Percentiles rank a stretch among this genome's conserved stretches.
These are phyloP conservation scores for Cyberlindnera veronae DNA, from an alignment of 805 yeast genomes.

Conservation along the genomic window DNA sequence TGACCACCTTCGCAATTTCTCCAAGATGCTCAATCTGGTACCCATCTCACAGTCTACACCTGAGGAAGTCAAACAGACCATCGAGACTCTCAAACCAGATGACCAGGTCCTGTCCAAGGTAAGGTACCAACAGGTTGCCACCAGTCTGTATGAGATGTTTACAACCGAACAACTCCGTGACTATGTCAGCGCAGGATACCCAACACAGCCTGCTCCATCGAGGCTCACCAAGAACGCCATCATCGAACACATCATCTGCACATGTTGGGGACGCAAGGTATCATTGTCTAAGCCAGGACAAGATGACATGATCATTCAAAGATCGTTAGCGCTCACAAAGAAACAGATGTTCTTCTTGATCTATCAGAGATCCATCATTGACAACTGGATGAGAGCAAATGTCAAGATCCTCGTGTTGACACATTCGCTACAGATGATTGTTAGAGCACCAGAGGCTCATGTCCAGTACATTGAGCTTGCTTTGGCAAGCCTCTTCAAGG, in stretches of 20 bases:
- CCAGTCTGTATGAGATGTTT: slow-evolving; percentile 13
- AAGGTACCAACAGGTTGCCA: slow-evolving; percentile 18
- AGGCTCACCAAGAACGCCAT: slow-evolving; percentile 7
- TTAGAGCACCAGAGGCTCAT: slow-evolving; percentile 22
- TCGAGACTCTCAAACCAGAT: slow-evolving; percentile 17
- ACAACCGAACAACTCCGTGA: slow-evolving; percentile 17
- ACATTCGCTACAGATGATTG: slow-evolving; percentile 20
- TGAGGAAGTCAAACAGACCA: slow-evolving; percentile 7
- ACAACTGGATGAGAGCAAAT: slow-evolving; percentile 26
- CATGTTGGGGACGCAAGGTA: slow-evolving; percentile 19
- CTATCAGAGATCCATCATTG: slow-evolving; percentile 19
- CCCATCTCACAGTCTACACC: slow-evolving; percentile 2
- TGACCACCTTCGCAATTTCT: slow-evolving; percentile 5
- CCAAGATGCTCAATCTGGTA: slow-evolving; percentile 9
- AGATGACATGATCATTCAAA: slow-evolving; percentile 17
- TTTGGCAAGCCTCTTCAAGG: slow-evolving; percentile 16
- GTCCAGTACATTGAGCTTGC: slow-evolving; percentile 26
- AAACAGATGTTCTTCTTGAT: slow-evolving; percentile 22
- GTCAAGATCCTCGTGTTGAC: slow-evolving; percentile 23
- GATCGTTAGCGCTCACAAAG: slow-evolving; percentile 20
- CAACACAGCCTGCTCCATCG: slow-evolving; percentile 1
- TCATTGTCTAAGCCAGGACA: slow-evolving; percentile 13
- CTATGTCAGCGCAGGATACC: slow-evolving; percentile 12
- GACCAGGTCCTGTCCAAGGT: slow-evolving; percentile 15
- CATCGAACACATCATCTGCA: slow-evolving; percentile 9